Percentiles rank a stretch among this genome's conserved stretches.
phyloP scores from a whole-genome alignment of 2,329 filamentous ascomycete genomes.

The Fusarium nanum region DNA sequence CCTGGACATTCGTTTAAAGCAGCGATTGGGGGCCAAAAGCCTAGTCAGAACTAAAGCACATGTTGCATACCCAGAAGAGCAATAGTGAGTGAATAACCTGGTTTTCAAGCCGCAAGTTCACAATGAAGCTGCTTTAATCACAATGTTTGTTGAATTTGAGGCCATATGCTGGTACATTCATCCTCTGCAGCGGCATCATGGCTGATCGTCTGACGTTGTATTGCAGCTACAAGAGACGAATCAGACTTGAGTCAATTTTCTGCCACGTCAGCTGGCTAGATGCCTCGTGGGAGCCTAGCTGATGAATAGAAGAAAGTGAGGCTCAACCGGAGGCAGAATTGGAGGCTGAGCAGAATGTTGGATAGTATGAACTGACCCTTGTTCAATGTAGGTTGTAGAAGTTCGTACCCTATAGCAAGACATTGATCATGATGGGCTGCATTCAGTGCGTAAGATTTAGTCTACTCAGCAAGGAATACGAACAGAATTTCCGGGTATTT shows the following conservation, averaged over 20 bases:
- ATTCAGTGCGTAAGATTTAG: neutral
- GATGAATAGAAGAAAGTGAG: conserved; percentile 12
- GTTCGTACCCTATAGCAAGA: neutral
- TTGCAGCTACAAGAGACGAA: conserved; percentile 22
- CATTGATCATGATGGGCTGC: neutral
- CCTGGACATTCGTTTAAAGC: conserved; percentile 7
- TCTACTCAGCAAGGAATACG: neutral
- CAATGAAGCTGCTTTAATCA: neutral
- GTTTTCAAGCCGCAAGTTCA: conserved; percentile 2
- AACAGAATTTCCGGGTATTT: neutral
- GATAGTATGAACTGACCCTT: neutral
- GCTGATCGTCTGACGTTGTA: conserved; percentile 32
- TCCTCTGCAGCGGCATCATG: neutral
- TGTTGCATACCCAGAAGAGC: conserved; percentile 17
- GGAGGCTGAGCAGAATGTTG: neutral
- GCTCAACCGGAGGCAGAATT: conserved; percentile 34
- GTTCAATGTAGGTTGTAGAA: neutral
- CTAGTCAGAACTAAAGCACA: conserved; percentile 17
- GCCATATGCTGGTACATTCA: neutral
- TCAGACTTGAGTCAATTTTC: neutral
- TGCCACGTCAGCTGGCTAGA: conserved; percentile 41
- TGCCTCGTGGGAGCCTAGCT: conserved; percentile 21
- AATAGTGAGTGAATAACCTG: conserved; percentile 1
- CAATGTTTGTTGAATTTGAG: neutral
- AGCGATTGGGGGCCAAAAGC: conserved; percentile 16